A percentile compares a stretch with the other conserved stretches of the same genome.
phyloP scores from a whole-genome alignment of 371 early-diverging fungal genomes.

The Mucor plumbeus region DNA sequence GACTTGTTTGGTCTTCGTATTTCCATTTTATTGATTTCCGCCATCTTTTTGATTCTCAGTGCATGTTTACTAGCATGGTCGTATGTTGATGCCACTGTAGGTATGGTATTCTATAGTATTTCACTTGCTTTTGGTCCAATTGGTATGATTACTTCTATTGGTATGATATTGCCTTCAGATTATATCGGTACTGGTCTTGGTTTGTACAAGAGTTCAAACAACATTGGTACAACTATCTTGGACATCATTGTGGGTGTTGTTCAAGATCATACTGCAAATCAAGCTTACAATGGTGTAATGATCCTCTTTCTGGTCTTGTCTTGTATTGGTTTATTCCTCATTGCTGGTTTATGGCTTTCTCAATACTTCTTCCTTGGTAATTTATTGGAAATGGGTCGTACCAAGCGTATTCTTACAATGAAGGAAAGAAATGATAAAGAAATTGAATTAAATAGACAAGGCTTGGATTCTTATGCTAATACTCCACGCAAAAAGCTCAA shows the following conservation, averaged over 20 bases:
- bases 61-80: constrained; percentile 41
- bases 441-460: constrained; percentile 26
- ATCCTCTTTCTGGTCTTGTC: constrained; percentile 50
- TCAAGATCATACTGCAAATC: constrained; percentile 53
- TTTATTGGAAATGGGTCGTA: constrained; percentile 31
- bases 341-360: constrained; percentile 20
- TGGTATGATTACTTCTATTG: constrained; percentile 65
- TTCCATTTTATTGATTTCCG: constrained; percentile 28
- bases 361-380: constrained; percentile 31
- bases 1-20: constrained; percentile 56
- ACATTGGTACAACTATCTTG: constrained; percentile 66
- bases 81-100: constrained; percentile 53
- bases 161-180: constrained; percentile 61
- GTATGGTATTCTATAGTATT: constrained; percentile 65
- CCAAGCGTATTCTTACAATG: constrained; percentile 31
- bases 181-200: constrained; percentile 73
- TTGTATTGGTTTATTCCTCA: constrained; percentile 35
- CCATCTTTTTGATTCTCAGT: constrained; percentile 38
- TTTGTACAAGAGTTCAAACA: constrained; percentile 67
- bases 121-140: constrained; percentile 75
- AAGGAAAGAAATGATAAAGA: constrained; percentile 36
- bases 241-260: constrained; percentile 69
- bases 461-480: constrained; percentile 29
- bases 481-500: constrained; percentile 14
- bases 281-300: constrained; percentile 58